phyloP scores from a whole-genome alignment of 2,329 filamentous ascomycete species.

The Epicoccum nigrum region DNA sequence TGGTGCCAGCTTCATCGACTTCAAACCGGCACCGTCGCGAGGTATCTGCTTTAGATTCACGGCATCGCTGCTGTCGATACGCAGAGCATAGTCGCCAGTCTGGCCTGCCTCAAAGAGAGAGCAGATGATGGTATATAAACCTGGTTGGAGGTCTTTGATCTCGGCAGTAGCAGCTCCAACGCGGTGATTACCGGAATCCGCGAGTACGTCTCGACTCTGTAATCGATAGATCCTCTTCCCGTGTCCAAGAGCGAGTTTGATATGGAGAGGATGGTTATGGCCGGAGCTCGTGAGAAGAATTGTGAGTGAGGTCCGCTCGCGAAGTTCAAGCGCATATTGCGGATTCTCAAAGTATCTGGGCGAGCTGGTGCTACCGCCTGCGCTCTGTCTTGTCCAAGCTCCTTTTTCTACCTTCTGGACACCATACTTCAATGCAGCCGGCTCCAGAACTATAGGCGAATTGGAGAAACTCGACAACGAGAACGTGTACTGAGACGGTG shows the following conservation, averaged over 20 bases:
- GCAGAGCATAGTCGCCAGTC: slow-evolving; percentile 73
- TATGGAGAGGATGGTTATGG: slow-evolving; percentile 75
- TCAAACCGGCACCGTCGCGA: slow-evolving; percentile 75
- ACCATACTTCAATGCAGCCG: slow-evolving; percentile 66
- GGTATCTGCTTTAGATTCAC: slow-evolving; percentile 67
- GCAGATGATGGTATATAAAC: slow-evolving; percentile 84
- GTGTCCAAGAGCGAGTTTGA: slow-evolving; percentile 80
- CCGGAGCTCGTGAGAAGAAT: slow-evolving; percentile 74
- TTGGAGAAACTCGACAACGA: slow-evolving; percentile 83
- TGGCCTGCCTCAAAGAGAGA: slow-evolving; percentile 89
- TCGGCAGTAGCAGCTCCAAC: slow-evolving; percentile 77
- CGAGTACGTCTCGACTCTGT: slow-evolving; percentile 76
- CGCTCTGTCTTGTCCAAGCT: slow-evolving; percentile 77
- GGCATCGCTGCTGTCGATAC: slow-evolving; percentile 69
- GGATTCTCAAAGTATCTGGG: slow-evolving; percentile 83
- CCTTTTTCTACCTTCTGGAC: slow-evolving; percentile 65
- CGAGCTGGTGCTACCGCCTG: slow-evolving; percentile 82
- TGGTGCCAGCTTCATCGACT: slow-evolving; percentile 65
- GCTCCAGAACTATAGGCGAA: slow-evolving; percentile 63
- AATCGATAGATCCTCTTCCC: slow-evolving; percentile 74
- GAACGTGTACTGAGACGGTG: slow-evolving; percentile 77
- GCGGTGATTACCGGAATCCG: slow-evolving; percentile 87
- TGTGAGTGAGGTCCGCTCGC: slow-evolving; percentile 65
- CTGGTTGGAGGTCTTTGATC: slow-evolving; percentile 65
- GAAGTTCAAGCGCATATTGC: slow-evolving; percentile 74